phyloP scores from a whole-genome alignment of 345 rosid species.

The Citrus glauca region DNA sequence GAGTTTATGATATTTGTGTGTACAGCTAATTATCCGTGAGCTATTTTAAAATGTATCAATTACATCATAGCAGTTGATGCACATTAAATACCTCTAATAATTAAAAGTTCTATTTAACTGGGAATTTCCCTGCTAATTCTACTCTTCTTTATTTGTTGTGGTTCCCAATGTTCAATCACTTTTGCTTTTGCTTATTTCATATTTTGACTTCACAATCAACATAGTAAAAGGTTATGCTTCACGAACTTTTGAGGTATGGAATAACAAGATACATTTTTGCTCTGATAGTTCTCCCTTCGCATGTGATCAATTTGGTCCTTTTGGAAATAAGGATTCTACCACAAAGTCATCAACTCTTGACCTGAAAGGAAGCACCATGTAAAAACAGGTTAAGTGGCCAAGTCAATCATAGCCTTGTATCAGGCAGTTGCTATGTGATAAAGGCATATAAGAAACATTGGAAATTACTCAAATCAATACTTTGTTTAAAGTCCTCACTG shows the following conservation, averaged over 20 bases:
- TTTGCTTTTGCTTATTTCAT: background rate
- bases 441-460: background rate
- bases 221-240: background rate
- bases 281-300: background rate
- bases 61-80: conserved; percentile 58
- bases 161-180: conserved; percentile 2
- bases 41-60: conserved; percentile 55
- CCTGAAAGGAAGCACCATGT: background rate
- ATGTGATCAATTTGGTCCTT: conserved; percentile 1
- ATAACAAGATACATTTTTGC: background rate
- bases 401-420: background rate
- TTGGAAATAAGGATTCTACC: background rate
- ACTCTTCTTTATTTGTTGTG: conserved; percentile 15
- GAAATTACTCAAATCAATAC: background rate
- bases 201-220: background rate
- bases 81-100: conserved; percentile 46
- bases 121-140: conserved; percentile 26
- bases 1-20: conserved; percentile 46
- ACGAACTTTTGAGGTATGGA: background rate
- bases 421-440: background rate
- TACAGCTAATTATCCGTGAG: conserved; percentile 43
- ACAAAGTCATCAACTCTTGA: background rate
- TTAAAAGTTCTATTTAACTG: conserved; percentile 32
- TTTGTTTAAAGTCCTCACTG: background rate
- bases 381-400: background rate